Conservation (phyloP, 2,329 filamentous ascomycete species). For the Whalleya microplaca region DNA sequence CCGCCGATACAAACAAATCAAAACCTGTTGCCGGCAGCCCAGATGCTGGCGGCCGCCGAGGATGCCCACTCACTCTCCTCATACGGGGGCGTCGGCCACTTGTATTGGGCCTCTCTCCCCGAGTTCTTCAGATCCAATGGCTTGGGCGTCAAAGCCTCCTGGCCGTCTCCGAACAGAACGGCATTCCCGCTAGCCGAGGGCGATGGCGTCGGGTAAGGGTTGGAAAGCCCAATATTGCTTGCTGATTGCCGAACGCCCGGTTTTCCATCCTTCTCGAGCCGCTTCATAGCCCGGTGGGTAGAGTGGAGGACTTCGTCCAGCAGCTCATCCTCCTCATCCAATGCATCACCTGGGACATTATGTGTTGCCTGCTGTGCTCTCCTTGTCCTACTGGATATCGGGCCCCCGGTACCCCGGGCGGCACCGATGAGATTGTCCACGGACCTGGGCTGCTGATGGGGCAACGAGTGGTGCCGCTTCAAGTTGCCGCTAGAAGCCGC, state of each 20-base stretch:
- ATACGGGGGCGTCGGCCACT: conserved; percentile 96
- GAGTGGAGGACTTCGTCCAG: conserved; percentile 85
- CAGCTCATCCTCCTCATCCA: conserved; percentile 95
- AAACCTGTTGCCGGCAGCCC: conserved; percentile 70
- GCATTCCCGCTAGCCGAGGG: conserved; percentile 82
- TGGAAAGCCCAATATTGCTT: conserved; percentile 64
- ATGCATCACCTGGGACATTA: conserved; percentile 86
- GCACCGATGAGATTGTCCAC: conserved; percentile 66
- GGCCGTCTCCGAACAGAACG: conserved; percentile 71
- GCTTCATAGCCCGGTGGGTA: conserved; percentile 74
- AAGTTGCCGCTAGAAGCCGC: conserved; percentile 54
- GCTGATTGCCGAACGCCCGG: conserved; percentile 63
- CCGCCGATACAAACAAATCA: conserved; percentile 41
- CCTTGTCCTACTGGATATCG: conserved; percentile 79
- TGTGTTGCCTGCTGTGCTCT: conserved; percentile 77
- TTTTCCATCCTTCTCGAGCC: conserved; percentile 62
- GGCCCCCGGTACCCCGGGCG: conserved; percentile 56
- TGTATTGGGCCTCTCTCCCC: conserved; percentile 54
- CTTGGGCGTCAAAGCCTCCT: conserved; percentile 66
- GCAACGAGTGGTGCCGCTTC: conserved; percentile 68
- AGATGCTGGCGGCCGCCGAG: conserved; percentile 79
- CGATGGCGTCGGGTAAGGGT: conserved; percentile 69
- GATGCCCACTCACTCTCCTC: conserved; percentile 92
- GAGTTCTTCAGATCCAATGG: conserved; percentile 68
- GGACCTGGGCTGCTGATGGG: conserved; percentile 64